Percentiles rank a stretch among this genome's conserved stretches.
phyloP scores from a whole-genome alignment of 768 basidiomycete species.

The Macrocybe gigantea region DNA sequence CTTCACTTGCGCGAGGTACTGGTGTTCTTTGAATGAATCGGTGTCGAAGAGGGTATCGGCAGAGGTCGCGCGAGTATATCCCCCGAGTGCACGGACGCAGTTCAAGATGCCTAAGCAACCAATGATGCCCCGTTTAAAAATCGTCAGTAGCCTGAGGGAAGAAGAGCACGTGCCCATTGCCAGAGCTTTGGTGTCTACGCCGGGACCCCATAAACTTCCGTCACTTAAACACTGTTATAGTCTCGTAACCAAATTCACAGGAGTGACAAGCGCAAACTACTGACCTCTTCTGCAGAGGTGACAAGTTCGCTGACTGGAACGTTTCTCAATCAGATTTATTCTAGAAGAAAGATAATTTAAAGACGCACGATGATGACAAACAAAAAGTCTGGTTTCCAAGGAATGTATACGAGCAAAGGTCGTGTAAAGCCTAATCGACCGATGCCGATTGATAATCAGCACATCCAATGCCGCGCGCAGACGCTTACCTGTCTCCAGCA shows the following conservation, averaged over 20 bases:
- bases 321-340: background rate
- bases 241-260: background rate
- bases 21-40: conserved; percentile 48
- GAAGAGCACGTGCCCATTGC: conserved; percentile 39
- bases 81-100: conserved; percentile 59
- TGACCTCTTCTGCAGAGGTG: conserved; percentile 56
- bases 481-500: conserved; percentile 56
- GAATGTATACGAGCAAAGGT: conserved; percentile 54
- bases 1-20: conserved; percentile 41
- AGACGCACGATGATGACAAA: conserved; percentile 55
- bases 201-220: conserved; percentile 48
- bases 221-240: conserved; percentile 47
- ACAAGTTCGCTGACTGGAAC: conserved; percentile 51
- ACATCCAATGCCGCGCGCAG: background rate
- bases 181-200: conserved; percentile 45
- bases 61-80: conserved; percentile 46
- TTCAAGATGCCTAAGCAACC: conserved; percentile 43
- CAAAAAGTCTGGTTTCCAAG: conserved; percentile 47
- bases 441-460: background rate
- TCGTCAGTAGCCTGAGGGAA: background rate
- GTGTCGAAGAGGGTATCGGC: conserved; percentile 55
- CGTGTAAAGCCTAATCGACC: conserved; percentile 46
- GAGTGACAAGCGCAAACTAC: conserved; percentile 2
- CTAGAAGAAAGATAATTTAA: background rate
- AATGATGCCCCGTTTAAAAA: too few relatives aligned